Percentiles rank a stretch among this genome's conserved stretches.
Evolutionary conservation across 257 asterid genomes (phyloP).

Genomic region (Ligustrum vulgare): DNA sequence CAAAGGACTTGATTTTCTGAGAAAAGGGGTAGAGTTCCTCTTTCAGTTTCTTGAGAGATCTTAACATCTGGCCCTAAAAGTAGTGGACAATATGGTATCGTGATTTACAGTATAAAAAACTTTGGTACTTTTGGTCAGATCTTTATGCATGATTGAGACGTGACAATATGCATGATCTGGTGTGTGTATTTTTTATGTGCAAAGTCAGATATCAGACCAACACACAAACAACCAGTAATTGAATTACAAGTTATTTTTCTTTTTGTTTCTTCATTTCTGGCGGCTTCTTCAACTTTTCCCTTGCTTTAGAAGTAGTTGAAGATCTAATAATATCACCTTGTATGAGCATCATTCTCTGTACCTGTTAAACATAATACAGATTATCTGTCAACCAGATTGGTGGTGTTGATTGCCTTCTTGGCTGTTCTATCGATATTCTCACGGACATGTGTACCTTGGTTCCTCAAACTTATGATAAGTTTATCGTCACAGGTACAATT

Average conservation of each 20-base stretch:
- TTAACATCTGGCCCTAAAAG: background rate
- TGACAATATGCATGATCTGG: background rate
- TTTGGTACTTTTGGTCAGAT: background rate
- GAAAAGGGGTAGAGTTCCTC: constrained; percentile 7
- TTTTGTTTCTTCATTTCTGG: background rate
- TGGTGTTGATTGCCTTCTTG: constrained; percentile 77
- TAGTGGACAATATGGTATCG: background rate
- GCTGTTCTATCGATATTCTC: constrained; percentile 69
- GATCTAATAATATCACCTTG: constrained; percentile 5
- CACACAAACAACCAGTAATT: background rate
- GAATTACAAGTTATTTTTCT: background rate
- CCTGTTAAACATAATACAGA: constrained; percentile 42
- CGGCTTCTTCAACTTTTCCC: background rate
- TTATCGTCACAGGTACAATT: constrained; percentile 85
- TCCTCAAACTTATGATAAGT: constrained; percentile 95
- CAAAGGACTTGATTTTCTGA: constrained; percentile 8
- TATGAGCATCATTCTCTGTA: constrained; percentile 1
- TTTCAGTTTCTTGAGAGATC: background rate
- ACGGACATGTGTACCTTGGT: constrained; percentile 96
- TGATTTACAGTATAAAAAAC: background rate
- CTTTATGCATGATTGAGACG: background rate
- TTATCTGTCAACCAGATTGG: constrained; percentile 80
- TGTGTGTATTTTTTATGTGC: background rate
- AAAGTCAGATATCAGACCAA: constrained; percentile 1
- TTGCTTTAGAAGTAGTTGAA: background rate